Evolutionary conservation across 2,329 filamentous ascomycete genomes (phyloP).

Genomic region (Aspergillus sp.): DNA sequence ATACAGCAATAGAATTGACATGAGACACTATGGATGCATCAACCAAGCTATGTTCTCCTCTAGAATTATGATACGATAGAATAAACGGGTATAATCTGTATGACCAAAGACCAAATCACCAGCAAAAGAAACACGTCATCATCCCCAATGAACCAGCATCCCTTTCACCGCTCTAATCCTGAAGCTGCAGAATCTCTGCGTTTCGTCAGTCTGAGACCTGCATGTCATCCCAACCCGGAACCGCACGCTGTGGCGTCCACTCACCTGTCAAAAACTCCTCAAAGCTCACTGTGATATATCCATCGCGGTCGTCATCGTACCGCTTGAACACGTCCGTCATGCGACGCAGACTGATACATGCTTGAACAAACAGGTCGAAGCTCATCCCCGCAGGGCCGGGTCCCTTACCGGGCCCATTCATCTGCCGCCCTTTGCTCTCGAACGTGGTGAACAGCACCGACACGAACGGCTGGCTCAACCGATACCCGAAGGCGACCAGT

Average conservation of each 20-base stretch:
- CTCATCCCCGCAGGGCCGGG: constrained; percentile 63
- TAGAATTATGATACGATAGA: constrained; percentile 3
- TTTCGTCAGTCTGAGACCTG: not conserved
- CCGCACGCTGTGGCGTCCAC: constrained; percentile 13
- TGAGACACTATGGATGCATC: not conserved
- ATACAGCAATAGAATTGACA: not conserved
- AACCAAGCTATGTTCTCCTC: not conserved
- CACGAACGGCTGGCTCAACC: constrained; percentile 80
- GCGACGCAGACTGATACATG: constrained; percentile 91
- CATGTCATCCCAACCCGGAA: constrained; percentile 6
- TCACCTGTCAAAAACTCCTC: constrained; percentile 72
- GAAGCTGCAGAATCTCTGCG: constrained; percentile 36
- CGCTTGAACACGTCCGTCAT: constrained; percentile 99
- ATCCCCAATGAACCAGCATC: not conserved
- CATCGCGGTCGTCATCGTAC: constrained; percentile 95
- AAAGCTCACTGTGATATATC: constrained; percentile 81
- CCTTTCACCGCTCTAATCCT: constrained; percentile 26
- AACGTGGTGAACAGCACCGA: constrained; percentile 83
- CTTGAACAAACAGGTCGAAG: constrained; percentile 97
- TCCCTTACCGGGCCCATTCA: constrained; percentile 33
- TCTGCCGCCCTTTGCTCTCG: constrained; percentile 58
- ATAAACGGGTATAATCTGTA: constrained; percentile 5
- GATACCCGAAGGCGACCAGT: constrained; percentile 88
- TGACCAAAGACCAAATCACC: not conserved
- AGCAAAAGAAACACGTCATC: not conserved